Percentiles rank a stretch among this genome's conserved stretches.
Conservation (phyloP, 2,329 filamentous ascomycete species). For the Botrytis tulipae region DNA sequence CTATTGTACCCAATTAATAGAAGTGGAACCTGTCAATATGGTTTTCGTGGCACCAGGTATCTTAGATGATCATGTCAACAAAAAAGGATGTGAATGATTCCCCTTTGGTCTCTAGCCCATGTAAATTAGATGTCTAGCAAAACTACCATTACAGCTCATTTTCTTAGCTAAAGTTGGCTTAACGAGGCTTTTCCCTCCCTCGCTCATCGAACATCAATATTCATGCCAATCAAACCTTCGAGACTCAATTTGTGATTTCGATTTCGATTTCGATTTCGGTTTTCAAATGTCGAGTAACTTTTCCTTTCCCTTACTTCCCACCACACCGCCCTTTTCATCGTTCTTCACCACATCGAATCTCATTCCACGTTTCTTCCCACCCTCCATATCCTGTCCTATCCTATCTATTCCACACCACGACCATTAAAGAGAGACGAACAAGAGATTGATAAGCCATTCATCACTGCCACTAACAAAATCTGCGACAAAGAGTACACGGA, state of each 20-base stretch:
- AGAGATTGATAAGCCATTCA: conserved; percentile 6
- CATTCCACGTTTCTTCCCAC: not conserved
- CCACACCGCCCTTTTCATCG: conserved; percentile 5
- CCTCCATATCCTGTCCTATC: not conserved
- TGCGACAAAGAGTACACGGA: not conserved
- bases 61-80: not conserved
- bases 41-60: conserved; percentile 4
- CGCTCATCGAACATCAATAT: not conserved
- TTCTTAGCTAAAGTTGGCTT: conserved; percentile 5
- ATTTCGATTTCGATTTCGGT: not conserved
- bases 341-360: not conserved
- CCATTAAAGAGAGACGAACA: not conserved
- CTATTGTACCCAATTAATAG: not conserved
- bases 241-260: not conserved
- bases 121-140: conserved; percentile 4
- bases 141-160: not conserved
- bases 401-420: not conserved
- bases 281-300: not conserved
- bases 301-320: not conserved
- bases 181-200: not conserved
- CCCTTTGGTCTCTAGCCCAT: not conserved
- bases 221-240: conserved; percentile 2
- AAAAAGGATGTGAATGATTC: not conserved
- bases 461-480: not conserved
- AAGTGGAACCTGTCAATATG: conserved; percentile 4